A percentile compares a stretch with the other conserved stretches of the same genome.
Conservation (phyloP, 768 basidiomycete genomes). For the Pleurotus platypus region DNA sequence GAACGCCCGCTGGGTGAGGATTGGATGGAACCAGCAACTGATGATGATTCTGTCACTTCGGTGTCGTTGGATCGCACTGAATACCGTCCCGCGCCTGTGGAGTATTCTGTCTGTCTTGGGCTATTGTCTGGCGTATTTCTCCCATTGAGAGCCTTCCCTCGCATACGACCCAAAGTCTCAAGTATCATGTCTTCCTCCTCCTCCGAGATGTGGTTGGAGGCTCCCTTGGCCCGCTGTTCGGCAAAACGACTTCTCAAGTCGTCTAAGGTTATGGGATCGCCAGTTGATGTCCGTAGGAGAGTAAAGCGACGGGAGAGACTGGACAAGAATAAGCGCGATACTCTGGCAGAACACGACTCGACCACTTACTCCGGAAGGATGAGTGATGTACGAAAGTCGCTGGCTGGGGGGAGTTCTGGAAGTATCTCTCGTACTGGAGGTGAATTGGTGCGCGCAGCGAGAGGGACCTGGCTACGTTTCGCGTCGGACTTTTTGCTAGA, state of each 20-base stretch:
- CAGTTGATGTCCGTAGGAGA: slow-evolving; percentile 65
- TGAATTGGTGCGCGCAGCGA: slow-evolving; percentile 15
- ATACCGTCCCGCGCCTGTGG: slow-evolving; percentile 18
- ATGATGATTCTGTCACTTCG: slow-evolving; percentile 24
- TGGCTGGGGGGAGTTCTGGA: slow-evolving; percentile 60
- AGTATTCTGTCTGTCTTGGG: neutral
- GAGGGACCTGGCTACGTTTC: slow-evolving; percentile 42
- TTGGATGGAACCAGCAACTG: slow-evolving; percentile 28
- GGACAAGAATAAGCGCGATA: slow-evolving; percentile 11
- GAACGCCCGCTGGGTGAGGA: slow-evolving; percentile 48
- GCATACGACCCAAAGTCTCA: slow-evolving; percentile 57
- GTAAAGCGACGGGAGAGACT: slow-evolving; percentile 84
- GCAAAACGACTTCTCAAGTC: slow-evolving; percentile 66
- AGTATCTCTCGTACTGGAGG: slow-evolving; percentile 34
- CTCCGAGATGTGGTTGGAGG: slow-evolving; percentile 66
- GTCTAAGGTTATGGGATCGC: slow-evolving; percentile 63
- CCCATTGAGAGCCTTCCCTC: slow-evolving; percentile 26
- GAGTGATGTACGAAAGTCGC: slow-evolving; percentile 83
- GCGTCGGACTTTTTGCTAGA: slow-evolving; percentile 77
- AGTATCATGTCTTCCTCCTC: slow-evolving; percentile 85
- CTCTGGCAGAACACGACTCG: slow-evolving; percentile 5
- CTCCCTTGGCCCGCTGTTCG: slow-evolving; percentile 70
- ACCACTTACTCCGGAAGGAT: slow-evolving; percentile 78
- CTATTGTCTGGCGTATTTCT: slow-evolving; percentile 34
- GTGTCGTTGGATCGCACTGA: slow-evolving; percentile 28